Base-by-base conservation (phyloP, 768 basidiomycete species). In the Amanita subjunquillea region DNA sequence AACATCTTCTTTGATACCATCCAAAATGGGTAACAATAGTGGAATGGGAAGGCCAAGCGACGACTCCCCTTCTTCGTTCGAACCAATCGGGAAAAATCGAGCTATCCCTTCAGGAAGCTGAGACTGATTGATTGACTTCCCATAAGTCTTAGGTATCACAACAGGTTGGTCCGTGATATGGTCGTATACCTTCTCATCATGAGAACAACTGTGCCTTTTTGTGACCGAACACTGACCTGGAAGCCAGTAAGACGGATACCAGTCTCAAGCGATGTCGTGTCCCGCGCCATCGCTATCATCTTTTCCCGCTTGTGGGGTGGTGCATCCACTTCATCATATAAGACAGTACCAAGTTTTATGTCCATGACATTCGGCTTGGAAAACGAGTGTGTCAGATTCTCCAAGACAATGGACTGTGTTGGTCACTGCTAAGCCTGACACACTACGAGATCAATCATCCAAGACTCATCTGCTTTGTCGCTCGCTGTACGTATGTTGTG, bases 191-290 rank as follows among this genome's bases (percentile, higher is more conserved):
- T 92, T 38, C 50, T 40, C 45, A 53, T 51, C 46, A 43, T 56
- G 43, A 46, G 13, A 38, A 8, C 41, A 22, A 40, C 22, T 13
- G 13, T 10, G 27, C 23, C 49, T 23, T 49, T 23, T 29, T 50
- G 51, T 30, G 25, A 48, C 7, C 40, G 39, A 20, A 4, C n/a
- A 63, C 77, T 49, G 57, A 92, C 95, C 74, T 92, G 89, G 66
- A 91, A 97, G 6, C 90, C 96, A 2, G 93, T 96, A 46, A 97
- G 65, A 37, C 90, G 69, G 3, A 97, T 56, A 0, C 95, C 96
- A 0, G 83, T 86, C 64, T 82, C 77, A 2, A 74, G 63, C 8
- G 80, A 85, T 1, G 95, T 97, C 0, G 89, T 84, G 8, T 75
- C 67, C 27, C 68, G 71, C 1, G 91, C 91, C 1, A 75, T 72